phyloP scores from a whole-genome alignment of 2,329 filamentous ascomycete species.

The Biscogniauxia mediterranea region DNA sequence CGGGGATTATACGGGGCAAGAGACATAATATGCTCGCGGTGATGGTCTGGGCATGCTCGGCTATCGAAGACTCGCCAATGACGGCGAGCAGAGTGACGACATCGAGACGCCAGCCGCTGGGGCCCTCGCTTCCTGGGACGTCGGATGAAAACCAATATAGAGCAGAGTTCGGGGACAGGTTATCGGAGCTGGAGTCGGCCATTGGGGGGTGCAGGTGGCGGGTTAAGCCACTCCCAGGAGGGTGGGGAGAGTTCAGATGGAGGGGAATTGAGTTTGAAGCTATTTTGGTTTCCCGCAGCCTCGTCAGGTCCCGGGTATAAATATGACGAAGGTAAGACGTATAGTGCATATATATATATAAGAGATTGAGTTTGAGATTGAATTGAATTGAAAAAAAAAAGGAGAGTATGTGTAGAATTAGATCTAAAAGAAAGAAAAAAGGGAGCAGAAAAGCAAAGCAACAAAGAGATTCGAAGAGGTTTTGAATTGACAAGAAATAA shows the following conservation, averaged over 20 bases:
- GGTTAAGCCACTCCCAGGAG: conserved; percentile 2
- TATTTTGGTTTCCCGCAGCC: conserved; percentile 7
- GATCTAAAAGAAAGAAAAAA: too few relatives aligned
- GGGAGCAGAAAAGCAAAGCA: too few relatives aligned
- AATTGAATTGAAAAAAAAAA: too few relatives aligned
- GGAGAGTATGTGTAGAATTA: too few relatives aligned
- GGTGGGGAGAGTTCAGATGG: conserved; percentile 13
- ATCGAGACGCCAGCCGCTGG: conserved; percentile 54
- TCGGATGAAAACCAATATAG: conserved; percentile 34
- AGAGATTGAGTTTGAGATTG: too few relatives aligned
- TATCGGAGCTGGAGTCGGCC: conserved; percentile 17
- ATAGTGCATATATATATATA: too few relatives aligned
- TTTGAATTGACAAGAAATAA: too few relatives aligned
- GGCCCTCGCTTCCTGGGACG: conserved; percentile 34
- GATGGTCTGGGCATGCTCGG: conserved; percentile 56
- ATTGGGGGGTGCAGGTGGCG: conserved; percentile 11
- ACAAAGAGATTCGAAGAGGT: too few relatives aligned
- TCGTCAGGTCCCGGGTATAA: neutral
- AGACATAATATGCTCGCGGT: conserved; percentile 58
- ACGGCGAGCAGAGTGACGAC: conserved; percentile 63
- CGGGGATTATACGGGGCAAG: conserved; percentile 59
- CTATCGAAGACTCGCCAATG: conserved; percentile 59
- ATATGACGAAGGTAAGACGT: neutral
- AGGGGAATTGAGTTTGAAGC: conserved; percentile 17
- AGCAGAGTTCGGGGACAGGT: conserved; percentile 3